Evolutionary conservation across 495 filamentous ascomycete species (phyloP), one percentile per base, ranked within the genome.

Genomic region (Cercophora sp.): DNA sequence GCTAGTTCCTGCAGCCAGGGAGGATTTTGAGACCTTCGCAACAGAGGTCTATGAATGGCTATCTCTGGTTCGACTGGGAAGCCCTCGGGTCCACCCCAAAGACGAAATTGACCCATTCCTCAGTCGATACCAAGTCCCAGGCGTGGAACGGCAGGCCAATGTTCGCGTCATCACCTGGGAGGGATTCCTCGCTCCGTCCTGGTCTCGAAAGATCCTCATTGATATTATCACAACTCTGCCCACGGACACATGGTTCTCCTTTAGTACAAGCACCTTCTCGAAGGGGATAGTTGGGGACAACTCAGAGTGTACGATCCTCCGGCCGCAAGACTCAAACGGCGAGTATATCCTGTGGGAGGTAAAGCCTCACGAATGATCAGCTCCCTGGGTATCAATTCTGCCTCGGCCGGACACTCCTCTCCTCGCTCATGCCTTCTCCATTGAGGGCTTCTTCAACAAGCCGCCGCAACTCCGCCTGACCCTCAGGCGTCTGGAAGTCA

Each of bases 21-120:
- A 66, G 19, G 78, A 81, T 4, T 65, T 88, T 6, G 76, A 84
- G 54, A 78, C 85, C 13, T 79, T 78, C 57, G 79, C 81, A 24
- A 75, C 79, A 2, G 81, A 85, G 11, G 59, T 88, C 9, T 83
- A 88, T 23, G 93, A 98, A 68, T 98, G 91, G 89, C 70, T 96
- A 2, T 85, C 85, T 20, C 73, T 98, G 47, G 71, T 87, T 9
- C 75, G 80, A 10, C 77, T 92, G 2, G 65, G 76, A 11, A 94
- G 90, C 19, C 84, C 87, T n/a, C 81, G 91, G 23, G 65, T 96
- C 5, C 66, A 69, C 13, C 69, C 66, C 10, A 67, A 70, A n/a
- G 89, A 96, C 64, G 68, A 72, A 13, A 79, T 96, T 40, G 89
- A 97, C 64, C 75, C 89, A 0, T 92, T 86, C 59, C 73, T 98